These are phyloP conservation scores for Eucalyptus pumila DNA, from an alignment of 345 rosid genomes.

Conservation along the genomic window DNA sequence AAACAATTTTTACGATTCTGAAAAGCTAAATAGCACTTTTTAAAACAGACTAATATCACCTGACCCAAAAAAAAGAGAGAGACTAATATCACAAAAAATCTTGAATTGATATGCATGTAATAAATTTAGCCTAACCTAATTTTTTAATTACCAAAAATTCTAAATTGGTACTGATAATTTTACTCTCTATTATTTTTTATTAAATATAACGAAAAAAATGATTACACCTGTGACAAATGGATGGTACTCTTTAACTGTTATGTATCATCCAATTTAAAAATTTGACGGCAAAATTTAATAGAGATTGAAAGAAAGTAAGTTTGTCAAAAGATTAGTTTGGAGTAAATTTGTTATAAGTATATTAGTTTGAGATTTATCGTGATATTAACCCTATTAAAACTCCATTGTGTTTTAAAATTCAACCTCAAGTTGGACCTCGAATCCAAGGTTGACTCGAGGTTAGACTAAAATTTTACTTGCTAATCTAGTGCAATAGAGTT, in stretches of 20 bases:
- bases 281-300: no score
- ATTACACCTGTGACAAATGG: no score
- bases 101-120: accelerated
- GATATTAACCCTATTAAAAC: not conserved
- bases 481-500: not conserved
- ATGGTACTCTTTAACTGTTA: accelerated
- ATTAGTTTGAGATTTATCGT: accelerated
- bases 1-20: not conserved
- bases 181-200: accelerated
- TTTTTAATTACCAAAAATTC: no score
- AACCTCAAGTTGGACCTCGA: not conserved
- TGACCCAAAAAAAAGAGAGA: no score
- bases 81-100: no score
- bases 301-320: no score
- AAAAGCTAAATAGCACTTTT: not conserved
- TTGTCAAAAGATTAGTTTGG: no score
- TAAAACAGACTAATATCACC: no score
- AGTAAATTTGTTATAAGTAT: accelerated
- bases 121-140: no score
- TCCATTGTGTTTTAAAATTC: not conserved
- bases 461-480: not conserved
- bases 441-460: not conserved
- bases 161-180: accelerated
- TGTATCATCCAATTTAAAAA: accelerated
- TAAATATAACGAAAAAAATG: no score